These are phyloP conservation scores for Sambucus nigra DNA, from an alignment of 129 eudicot genomes.

Conservation along the genomic window DNA sequence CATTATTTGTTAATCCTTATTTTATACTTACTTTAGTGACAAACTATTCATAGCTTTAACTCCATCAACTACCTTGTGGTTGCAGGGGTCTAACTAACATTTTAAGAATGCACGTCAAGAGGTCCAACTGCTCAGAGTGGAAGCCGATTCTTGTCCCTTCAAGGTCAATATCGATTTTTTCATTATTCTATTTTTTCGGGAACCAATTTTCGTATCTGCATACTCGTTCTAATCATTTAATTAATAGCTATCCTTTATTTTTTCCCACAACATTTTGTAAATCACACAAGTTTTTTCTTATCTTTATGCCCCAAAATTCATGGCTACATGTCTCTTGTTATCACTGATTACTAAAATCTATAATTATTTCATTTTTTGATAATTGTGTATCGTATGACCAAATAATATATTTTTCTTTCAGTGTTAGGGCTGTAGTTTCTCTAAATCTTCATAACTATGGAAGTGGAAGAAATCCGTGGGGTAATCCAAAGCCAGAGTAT, in stretches of 20 bases:
- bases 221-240: too few species aligned
- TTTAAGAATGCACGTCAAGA: slow-evolving; percentile 59
- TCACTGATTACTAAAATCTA: background rate
- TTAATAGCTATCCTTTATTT: too few species aligned
- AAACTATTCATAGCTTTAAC: background rate
- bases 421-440: slow-evolving; percentile 75
- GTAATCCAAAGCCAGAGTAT: slow-evolving; percentile 70
- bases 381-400: background rate
- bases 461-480: slow-evolving; percentile 96
- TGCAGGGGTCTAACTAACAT: slow-evolving; percentile 83
- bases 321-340: too few species aligned
- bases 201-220: too few species aligned
- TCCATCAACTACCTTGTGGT: slow-evolving; percentile 8
- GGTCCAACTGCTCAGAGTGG: slow-evolving; percentile 52
- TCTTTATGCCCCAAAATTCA: too few species aligned
- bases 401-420: slow-evolving; percentile 13
- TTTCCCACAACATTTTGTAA: too few species aligned
- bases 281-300: too few species aligned
- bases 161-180: slow-evolving; percentile 36
- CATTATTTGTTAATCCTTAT: too few species aligned
- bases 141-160: slow-evolving; percentile 55
- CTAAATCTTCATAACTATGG: slow-evolving; percentile 81
- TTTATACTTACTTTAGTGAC: background rate
- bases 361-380: background rate
- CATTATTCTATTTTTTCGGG: background rate